Percentiles rank a stretch among this genome's conserved stretches.
These are phyloP conservation scores for Sphagnurus paluster DNA, from an alignment of 1,284 basidiomycete genomes.

Conservation along the genomic window DNA sequence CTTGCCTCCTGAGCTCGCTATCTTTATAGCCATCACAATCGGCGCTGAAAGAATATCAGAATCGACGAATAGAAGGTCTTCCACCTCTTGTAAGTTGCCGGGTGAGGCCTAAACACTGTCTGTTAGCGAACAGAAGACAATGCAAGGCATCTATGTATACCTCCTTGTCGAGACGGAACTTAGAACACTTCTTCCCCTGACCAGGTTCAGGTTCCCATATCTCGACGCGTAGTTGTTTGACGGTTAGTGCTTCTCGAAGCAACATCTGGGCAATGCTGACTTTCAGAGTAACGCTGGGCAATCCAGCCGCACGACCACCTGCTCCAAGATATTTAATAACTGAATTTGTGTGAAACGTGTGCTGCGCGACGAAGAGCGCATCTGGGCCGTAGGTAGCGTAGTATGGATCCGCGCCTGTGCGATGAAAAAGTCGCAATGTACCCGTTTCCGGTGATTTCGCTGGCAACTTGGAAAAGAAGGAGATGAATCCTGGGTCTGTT, in stretches of 20 bases:
- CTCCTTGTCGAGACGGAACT: slow-evolving; percentile 80
- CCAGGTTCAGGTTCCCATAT: slow-evolving; percentile 82
- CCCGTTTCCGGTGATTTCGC: slow-evolving; percentile 68
- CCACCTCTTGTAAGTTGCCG: slow-evolving; percentile 91
- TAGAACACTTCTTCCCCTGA: slow-evolving; percentile 71
- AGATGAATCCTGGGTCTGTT: slow-evolving; percentile 76
- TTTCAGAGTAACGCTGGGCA: slow-evolving; percentile 82
- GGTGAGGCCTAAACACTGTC: slow-evolving; percentile 75
- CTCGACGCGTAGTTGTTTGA: slow-evolving; percentile 91
- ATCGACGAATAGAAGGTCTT: slow-evolving; percentile 89
- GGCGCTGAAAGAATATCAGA: slow-evolving; percentile 85
- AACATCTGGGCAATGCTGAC: slow-evolving; percentile 83
- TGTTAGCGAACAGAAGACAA: slow-evolving; percentile 6
- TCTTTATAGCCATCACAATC: slow-evolving; percentile 88
- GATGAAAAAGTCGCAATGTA: slow-evolving; percentile 83
- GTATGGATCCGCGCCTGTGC: slow-evolving; percentile 64
- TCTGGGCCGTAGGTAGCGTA: slow-evolving; percentile 90
- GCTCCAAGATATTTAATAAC: slow-evolving; percentile 82
- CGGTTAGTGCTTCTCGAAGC: slow-evolving; percentile 88
- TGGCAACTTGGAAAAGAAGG: slow-evolving; percentile 71
- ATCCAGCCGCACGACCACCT: slow-evolving; percentile 53
- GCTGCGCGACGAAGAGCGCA: slow-evolving; percentile 83
- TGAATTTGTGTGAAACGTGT: slow-evolving; percentile 85
- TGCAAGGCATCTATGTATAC: slow-evolving; percentile 35
- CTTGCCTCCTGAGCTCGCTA: slow-evolving; percentile 49